Evolutionary conservation across 2,329 filamentous ascomycete species (phyloP).

Genomic region (Aspergillus fumigatiaffinis): DNA sequence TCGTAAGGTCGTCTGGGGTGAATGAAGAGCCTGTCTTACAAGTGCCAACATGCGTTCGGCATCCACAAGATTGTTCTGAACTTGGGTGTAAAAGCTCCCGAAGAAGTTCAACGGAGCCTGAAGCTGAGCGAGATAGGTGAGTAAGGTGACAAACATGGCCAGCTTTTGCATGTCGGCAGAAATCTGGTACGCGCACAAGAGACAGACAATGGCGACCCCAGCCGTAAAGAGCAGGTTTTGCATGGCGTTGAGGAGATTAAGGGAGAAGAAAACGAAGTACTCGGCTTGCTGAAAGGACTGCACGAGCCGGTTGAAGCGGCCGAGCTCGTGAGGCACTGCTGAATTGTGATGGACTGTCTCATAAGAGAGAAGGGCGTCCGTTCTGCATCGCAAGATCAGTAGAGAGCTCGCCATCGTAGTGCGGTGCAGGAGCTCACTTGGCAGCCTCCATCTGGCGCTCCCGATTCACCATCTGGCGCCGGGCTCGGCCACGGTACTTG

Average conservation of each 20-base stretch:
- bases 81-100: slow-evolving; percentile 52
- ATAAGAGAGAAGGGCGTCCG: slow-evolving; percentile 92
- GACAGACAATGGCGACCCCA: slow-evolving; percentile 63
- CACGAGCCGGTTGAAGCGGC: slow-evolving; percentile 65
- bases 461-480: slow-evolving; percentile 85
- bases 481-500: slow-evolving; percentile 78
- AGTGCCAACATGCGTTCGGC: slow-evolving; percentile 57
- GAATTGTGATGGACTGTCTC: slow-evolving; percentile 88
- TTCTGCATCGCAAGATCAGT: slow-evolving; percentile 41
- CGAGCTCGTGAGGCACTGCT: slow-evolving; percentile 70
- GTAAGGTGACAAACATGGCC: slow-evolving; percentile 66
- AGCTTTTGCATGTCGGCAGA: slow-evolving; percentile 57
- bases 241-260: slow-evolving; percentile 71
- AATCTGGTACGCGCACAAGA: slow-evolving; percentile 68
- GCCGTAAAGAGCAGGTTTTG: slow-evolving; percentile 70
- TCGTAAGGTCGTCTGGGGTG: background rate
- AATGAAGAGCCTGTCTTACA: slow-evolving; percentile 13
- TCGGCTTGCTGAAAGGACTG: slow-evolving; percentile 65
- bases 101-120: slow-evolving; percentile 70
- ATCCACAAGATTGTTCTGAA: slow-evolving; percentile 56
- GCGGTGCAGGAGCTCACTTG: slow-evolving; percentile 54
- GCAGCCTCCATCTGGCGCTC: slow-evolving; percentile 90
- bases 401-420: background rate
- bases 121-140: slow-evolving; percentile 72
- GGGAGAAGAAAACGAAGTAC: slow-evolving; percentile 65